phyloP scores from a whole-genome alignment of 768 basidiomycete genomes.

The Lactifluus rugatus region DNA sequence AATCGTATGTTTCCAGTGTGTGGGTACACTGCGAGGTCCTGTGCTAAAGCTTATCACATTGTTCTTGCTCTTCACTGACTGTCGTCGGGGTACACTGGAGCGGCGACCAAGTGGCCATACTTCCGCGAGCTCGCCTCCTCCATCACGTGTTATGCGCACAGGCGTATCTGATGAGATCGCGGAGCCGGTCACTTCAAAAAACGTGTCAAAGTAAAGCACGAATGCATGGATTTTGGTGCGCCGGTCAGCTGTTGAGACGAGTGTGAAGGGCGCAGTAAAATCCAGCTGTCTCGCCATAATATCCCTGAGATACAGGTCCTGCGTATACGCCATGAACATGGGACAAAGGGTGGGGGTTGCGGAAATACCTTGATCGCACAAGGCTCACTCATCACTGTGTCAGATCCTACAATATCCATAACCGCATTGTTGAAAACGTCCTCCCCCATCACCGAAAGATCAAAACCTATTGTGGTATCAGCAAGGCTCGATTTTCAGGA shows the following conservation, averaged over 20 bases:
- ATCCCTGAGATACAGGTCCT: slow-evolving; percentile 70
- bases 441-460: slow-evolving; percentile 72
- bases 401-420: slow-evolving; percentile 65
- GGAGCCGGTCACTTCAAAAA: slow-evolving; percentile 60
- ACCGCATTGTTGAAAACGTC: slow-evolving; percentile 74
- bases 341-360: neutral
- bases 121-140: slow-evolving; percentile 55
- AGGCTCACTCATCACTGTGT: slow-evolving; percentile 55
- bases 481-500: neutral
- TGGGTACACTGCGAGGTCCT: slow-evolving; percentile 75
- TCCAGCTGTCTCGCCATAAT: slow-evolving; percentile 65
- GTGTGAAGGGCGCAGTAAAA: slow-evolving; percentile 67
- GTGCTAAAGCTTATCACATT: slow-evolving; percentile 75
- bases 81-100: slow-evolving; percentile 44
- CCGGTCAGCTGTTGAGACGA: slow-evolving; percentile 53
- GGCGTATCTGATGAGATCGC: slow-evolving; percentile 42
- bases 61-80: slow-evolving; percentile 38
- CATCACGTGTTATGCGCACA: slow-evolving; percentile 50
- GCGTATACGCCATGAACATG: neutral
- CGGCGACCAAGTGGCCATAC: slow-evolving; percentile 73
- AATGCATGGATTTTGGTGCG: slow-evolving; percentile 66
- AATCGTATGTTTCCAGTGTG: slow-evolving; percentile 95
- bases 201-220: slow-evolving; percentile 91
- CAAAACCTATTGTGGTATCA: slow-evolving; percentile 53
- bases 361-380: slow-evolving; percentile 53